Conservation (phyloP, 257 asterid species). For the Solanum piurae region DNA sequence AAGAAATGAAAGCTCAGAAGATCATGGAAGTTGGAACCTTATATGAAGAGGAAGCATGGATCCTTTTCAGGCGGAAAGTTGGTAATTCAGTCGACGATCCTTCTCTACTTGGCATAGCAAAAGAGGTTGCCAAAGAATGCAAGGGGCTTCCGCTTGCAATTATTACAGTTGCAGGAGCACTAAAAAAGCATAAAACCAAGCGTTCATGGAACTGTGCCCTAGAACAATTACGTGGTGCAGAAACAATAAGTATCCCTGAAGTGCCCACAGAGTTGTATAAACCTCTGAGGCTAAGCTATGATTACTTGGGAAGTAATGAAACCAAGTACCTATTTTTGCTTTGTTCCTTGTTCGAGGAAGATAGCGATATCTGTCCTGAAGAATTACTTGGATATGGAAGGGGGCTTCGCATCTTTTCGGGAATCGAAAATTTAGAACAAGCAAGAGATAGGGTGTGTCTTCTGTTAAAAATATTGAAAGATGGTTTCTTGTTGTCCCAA, state of each 20-base stretch:
- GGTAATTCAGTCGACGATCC: background rate
- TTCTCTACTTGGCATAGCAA: background rate
- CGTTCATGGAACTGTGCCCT: background rate
- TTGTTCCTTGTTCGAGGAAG: constrained; percentile 6
- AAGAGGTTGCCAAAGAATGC: background rate
- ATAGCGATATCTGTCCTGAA: background rate
- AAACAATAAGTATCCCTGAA: background rate
- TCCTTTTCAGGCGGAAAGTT: background rate
- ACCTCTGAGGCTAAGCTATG: constrained; percentile 4
- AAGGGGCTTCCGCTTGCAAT: constrained; percentile 10
- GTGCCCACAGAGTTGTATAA: background rate
- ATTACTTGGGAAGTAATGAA: constrained; percentile 1
- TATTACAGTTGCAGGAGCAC: background rate
- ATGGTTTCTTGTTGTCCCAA: background rate
- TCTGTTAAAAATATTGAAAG: background rate
- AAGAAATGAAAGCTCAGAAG: background rate
- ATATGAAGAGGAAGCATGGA: background rate
- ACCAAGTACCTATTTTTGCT: constrained; percentile 5
- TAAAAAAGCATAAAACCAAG: background rate
- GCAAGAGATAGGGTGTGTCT: background rate
- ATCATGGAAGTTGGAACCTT: background rate
- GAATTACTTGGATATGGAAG: background rate
- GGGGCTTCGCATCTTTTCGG: background rate
- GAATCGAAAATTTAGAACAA: background rate
- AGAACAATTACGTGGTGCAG: background rate